These are phyloP conservation scores for Clavispora phyllophila DNA, from an alignment of 805 yeast genomes.

Conservation along the genomic window DNA sequence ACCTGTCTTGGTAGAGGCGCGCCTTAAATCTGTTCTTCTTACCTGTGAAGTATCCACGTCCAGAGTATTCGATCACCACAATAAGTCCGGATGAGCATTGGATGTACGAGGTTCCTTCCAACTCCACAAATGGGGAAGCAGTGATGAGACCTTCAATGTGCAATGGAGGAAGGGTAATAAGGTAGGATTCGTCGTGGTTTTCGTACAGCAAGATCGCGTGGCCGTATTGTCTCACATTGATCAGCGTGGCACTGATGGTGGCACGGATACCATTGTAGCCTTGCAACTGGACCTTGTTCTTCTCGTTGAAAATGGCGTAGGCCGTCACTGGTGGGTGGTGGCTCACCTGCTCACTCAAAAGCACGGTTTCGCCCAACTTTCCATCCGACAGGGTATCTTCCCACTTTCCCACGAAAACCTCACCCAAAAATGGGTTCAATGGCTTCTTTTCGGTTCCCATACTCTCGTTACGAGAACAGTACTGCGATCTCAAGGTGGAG, in stretches of 20 bases:
- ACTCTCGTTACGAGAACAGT: slow-evolving; percentile 85
- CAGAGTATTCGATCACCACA: slow-evolving; percentile 73
- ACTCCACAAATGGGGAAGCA: slow-evolving; percentile 91
- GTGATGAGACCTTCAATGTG: slow-evolving; percentile 91
- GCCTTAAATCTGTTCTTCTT: slow-evolving; percentile 92
- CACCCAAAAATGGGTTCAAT: slow-evolving; percentile 93
- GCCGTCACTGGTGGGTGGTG: slow-evolving; percentile 99
- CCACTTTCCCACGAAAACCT: slow-evolving; percentile 90
- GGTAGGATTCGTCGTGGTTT: slow-evolving; percentile 59
- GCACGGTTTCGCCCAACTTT: slow-evolving; percentile 66
- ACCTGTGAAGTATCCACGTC: slow-evolving; percentile 93
- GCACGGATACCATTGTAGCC: slow-evolving; percentile 92
- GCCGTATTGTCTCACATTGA: slow-evolving; percentile 87
- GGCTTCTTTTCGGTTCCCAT: slow-evolving; percentile 98
- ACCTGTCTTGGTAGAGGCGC: slow-evolving; percentile 55
- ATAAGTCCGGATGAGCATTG: slow-evolving; percentile 76
- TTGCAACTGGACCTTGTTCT: slow-evolving; percentile 62
- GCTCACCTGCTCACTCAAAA: slow-evolving; percentile 87
- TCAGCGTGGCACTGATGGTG: slow-evolving; percentile 69
- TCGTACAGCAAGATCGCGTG: slow-evolving; percentile 73
- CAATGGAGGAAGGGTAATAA: slow-evolving; percentile 87
- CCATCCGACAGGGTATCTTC: slow-evolving; percentile 43
- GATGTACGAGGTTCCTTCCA: slow-evolving; percentile 83
- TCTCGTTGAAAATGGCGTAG: slow-evolving; percentile 72
- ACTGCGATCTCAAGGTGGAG: slow-evolving; percentile 87